These are phyloP conservation scores for Mycena venus DNA, from an alignment of 768 basidiomycete genomes.

Conservation along the genomic window DNA sequence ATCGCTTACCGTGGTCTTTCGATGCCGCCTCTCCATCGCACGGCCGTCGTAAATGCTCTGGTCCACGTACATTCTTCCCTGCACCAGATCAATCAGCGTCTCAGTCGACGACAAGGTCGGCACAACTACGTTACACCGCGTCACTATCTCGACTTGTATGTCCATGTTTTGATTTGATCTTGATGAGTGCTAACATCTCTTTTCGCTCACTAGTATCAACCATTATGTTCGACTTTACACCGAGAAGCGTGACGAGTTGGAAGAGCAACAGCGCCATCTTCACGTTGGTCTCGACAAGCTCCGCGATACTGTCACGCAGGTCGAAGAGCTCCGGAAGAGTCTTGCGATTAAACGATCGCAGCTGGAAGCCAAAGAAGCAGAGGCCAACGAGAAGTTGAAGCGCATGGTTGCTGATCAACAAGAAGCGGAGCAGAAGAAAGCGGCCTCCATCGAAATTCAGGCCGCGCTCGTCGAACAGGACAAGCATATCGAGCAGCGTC, in stretches of 20 bases:
- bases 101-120: slow-evolving; percentile 94
- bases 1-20: slow-evolving; percentile 87
- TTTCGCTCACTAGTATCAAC: slow-evolving; percentile 77
- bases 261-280: slow-evolving; percentile 98
- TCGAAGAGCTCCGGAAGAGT: slow-evolving; percentile 95
- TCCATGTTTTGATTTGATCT: slow-evolving; percentile 35
- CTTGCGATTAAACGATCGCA: slow-evolving; percentile 94
- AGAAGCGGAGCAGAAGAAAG: slow-evolving; percentile 98
- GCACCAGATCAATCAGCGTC: slow-evolving; percentile 88
- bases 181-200: slow-evolving; percentile 16
- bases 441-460: slow-evolving; percentile 96
- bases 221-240: slow-evolving; percentile 96
- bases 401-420: slow-evolving; percentile 99
- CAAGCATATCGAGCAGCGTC: slow-evolving; percentile 87
- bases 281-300: slow-evolving; percentile 99
- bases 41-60: slow-evolving; percentile 92
- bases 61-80: slow-evolving; percentile 93
- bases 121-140: slow-evolving; percentile 98
- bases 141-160: slow-evolving; percentile 99
- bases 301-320: slow-evolving; percentile 94
- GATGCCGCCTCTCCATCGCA: slow-evolving; percentile 91
- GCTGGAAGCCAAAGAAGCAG: slow-evolving; percentile 91
- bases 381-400: slow-evolving; percentile 97
- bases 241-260: slow-evolving; percentile 97
- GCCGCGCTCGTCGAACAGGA: slow-evolving; percentile 94